A percentile compares a stretch with the other conserved stretches of the same genome.
Evolutionary conservation across 1,139 yeast species (phyloP).

Genomic region (Magnusiomyces starmeri): DNA sequence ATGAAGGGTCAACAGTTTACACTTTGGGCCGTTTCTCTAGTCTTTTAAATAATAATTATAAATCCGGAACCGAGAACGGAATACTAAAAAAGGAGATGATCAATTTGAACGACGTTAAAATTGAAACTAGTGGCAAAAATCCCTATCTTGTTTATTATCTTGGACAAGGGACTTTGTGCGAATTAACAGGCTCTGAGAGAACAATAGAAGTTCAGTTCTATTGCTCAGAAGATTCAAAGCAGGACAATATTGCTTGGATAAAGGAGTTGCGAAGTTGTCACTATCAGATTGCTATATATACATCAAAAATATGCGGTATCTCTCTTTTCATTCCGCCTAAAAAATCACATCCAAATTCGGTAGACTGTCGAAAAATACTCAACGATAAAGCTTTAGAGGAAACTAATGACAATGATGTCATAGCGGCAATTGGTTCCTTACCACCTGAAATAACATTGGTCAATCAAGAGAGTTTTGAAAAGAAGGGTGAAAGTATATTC

Average conservation of each 20-base stretch:
- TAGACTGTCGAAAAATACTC: slow-evolving; percentile 39
- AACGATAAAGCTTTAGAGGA: slow-evolving; percentile 10
- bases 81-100: not conserved
- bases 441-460: too few relatives aligned
- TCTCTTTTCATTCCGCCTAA: slow-evolving; percentile 42
- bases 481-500: too few relatives aligned
- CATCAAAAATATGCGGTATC: slow-evolving; percentile 53
- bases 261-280: slow-evolving; percentile 68
- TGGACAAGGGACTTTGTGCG: slow-evolving; percentile 63
- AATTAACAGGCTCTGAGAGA: slow-evolving; percentile 58
- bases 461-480: too few relatives aligned
- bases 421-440: too few relatives aligned
- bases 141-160: slow-evolving; percentile 39
- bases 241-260: slow-evolving; percentile 38
- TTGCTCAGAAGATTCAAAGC: slow-evolving; percentile 45
- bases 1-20: slow-evolving; percentile 38
- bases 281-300: slow-evolving; percentile 52
- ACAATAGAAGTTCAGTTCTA: slow-evolving; percentile 56
- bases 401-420: too few relatives aligned
- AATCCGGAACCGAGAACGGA: not conserved
- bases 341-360: slow-evolving; percentile 37
- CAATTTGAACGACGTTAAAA: not conserved
- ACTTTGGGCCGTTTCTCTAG: slow-evolving; percentile 42
- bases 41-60: slow-evolving; percentile 23
- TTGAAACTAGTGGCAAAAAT: slow-evolving; percentile 10